Conservation (phyloP, 2,329 filamentous ascomycete genomes). For the Aspergillus fructus region DNA sequence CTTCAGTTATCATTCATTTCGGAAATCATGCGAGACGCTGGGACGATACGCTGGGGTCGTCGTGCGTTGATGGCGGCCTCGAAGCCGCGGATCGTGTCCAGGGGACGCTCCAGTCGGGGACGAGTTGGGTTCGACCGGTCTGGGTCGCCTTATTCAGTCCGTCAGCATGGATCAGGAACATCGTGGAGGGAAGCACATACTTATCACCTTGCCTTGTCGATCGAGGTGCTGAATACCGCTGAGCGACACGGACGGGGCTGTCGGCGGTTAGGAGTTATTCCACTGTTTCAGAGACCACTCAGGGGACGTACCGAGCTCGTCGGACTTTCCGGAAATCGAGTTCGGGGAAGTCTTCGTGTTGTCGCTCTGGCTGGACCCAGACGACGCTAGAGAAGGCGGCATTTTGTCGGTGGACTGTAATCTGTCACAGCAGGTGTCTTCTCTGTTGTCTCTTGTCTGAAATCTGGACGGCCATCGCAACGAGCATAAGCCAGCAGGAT, state of each 20-base stretch:
- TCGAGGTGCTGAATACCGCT: slow-evolving; percentile 76
- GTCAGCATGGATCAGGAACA: no score
- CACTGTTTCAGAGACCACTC: slow-evolving; percentile 20
- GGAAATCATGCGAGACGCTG: slow-evolving; percentile 28
- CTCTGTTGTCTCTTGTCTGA: neutral
- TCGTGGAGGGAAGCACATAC: slow-evolving; percentile 47
- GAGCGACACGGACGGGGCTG: slow-evolving; percentile 59
- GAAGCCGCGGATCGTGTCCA: slow-evolving; percentile 89
- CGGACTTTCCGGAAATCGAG: slow-evolving; percentile 70
- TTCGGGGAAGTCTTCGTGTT: slow-evolving; percentile 10
- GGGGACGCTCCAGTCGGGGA: slow-evolving; percentile 79
- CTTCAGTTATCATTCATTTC: neutral
- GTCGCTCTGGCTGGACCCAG: slow-evolving; percentile 13
- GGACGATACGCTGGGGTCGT: slow-evolving; percentile 32
- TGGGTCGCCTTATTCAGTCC: slow-evolving; percentile 65
- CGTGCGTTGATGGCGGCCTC: slow-evolving; percentile 79
- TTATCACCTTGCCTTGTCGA: slow-evolving; percentile 71
- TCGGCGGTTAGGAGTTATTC: neutral
- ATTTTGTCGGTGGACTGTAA: neutral
- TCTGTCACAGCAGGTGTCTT: neutral
- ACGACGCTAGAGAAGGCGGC: slow-evolving; percentile 7
- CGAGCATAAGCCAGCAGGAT: neutral
- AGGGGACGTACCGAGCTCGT: slow-evolving; percentile 72
- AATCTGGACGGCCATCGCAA: neutral
- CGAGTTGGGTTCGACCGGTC: slow-evolving; percentile 89